Evolutionary conservation across 176 grass and related monocot species (phyloP), one percentile per base, ranked within the genome.

Genomic region (Avena insularis): DNA sequence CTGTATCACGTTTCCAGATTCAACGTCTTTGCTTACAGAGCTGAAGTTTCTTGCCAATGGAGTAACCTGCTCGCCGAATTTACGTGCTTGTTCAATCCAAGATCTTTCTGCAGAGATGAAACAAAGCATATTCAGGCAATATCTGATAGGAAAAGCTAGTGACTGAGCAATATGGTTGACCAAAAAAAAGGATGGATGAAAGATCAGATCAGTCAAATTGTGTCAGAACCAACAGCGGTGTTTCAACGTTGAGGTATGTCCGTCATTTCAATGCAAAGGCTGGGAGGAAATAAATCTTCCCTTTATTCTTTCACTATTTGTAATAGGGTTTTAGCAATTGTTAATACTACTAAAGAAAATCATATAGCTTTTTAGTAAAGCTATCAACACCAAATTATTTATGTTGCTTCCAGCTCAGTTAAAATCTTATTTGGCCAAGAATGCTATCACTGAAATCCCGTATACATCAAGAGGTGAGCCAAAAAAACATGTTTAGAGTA

Each of bases 41-140:
- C 87, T 91, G 86, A 96, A 92, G 69, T 90, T 94, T 90, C 93
- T 92, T 86, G 96, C 90, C 53, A 96, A 90, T 85, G 96, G 92
- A 55, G 93, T 86, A 80, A 87, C 85, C 77, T 96, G 90, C 59
- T 96, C 93, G 31, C 94, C 88, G 35, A 96, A 77, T 78, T 94
- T 96, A 51, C 81, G 82, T 19, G 89, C 92, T 87, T 91, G 90
- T 67, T 92, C 92, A 43, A 98, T 90, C 88, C 66, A 92, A 75
- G 58, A 87, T 68, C 96, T 96, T 86, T 98, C 93, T 98, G 89
- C 12, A 85, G 55, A 87, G 55, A 87, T 57, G 63, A 81, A 51
- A 49, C 36, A 67, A 73, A 69, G 61, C 62, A 79, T 25, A 72
- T 84, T 61, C 25, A 88, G 71, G 40, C 4, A 29, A 76, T 21